A percentile compares a stretch with the other conserved stretches of the same genome.
phyloP scores from a whole-genome alignment of 2,329 filamentous ascomycete species.

The Coniochaeta sp. region DNA sequence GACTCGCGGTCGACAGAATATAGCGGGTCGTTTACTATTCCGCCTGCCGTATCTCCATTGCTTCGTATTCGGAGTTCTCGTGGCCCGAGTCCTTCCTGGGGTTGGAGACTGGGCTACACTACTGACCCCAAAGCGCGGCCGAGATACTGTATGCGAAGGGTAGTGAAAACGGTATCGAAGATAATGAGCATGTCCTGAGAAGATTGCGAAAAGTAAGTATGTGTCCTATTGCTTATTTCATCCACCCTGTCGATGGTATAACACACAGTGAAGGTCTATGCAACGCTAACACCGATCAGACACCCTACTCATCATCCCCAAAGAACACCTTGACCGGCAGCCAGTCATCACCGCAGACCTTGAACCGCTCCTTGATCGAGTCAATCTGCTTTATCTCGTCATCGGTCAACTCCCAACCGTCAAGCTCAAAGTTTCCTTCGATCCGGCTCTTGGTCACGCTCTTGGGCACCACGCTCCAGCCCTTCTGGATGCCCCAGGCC shows the following conservation, averaged over 20 bases:
- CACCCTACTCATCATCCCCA: conserved; percentile 64
- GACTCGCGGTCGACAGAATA: too few relatives aligned
- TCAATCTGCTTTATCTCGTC: conserved; percentile 67
- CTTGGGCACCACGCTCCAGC: conserved; percentile 82
- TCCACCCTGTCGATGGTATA: background rate
- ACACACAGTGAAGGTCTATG: background rate
- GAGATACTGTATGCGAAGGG: background rate
- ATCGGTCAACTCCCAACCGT: conserved; percentile 65
- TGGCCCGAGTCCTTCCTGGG: too few relatives aligned
- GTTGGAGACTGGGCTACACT: too few relatives aligned
- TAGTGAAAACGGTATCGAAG: background rate
- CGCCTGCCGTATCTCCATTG: too few relatives aligned
- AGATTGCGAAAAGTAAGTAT: background rate
- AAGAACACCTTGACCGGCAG: conserved; percentile 75
- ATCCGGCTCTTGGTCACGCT: conserved; percentile 68
- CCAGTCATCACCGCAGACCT: conserved; percentile 71
- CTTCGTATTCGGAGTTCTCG: too few relatives aligned
- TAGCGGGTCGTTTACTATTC: too few relatives aligned
- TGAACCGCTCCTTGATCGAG: conserved; percentile 67
- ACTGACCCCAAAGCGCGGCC: too few relatives aligned
- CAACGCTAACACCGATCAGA: background rate
- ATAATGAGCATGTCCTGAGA: background rate
- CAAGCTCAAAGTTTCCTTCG: conserved; percentile 65
- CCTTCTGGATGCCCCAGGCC: conserved; percentile 74
- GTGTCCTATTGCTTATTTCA: background rate